Base-by-base conservation (phyloP, 371 early-diverging fungal species). In the Syncephalastrum racemosum region DNA sequence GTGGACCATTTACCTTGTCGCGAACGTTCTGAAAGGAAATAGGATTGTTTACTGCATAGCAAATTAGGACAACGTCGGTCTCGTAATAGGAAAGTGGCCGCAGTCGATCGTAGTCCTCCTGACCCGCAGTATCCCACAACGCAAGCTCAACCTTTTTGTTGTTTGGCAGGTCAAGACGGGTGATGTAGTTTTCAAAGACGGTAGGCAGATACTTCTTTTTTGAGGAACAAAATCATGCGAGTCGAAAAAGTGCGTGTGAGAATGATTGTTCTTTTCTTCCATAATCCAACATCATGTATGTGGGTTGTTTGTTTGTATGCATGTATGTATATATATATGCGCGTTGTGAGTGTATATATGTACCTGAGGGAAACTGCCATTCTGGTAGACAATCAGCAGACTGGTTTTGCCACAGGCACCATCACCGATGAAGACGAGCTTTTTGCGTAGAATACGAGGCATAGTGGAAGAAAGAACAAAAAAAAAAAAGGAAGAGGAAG, bases 41-140 rank as follows among this genome's bases (percentile, higher is more conserved):
- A 19, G 84, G 83, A 47, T 81, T 80, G 55, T 88, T 89, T 18
- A 93, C 73, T 16, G 92, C 85, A 73, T 90, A 94, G 69, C 95
- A 93, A 56, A 96, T 85, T 39, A 96, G 66, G 63, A 95, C 87
- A 0, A 94, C 91, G 66, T 96, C 90, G 15, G 95, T 91, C 62
- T 95, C 89, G 25, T 88, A 90, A 72, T 93, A 95, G 13, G 91
- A 91, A 15, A 94, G 68, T 10, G 91, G 88, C 20, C 92, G 84
- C 36, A 93, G 68, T 40, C 93, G 79, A 61, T 91, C 91, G 64
- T 90, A 91, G 62, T 93, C 94, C 67, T 91, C 90, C 64, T 91
- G 92, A 18, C 96, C 94, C 23, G 92, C 92, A 14, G 96, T 96
- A 77, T 96, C 96, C 92, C 94, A 94, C 39, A 96, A 71, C 16